Base-by-base conservation (phyloP, 805 yeast genomes). In the Starmerella geochares region DNA sequence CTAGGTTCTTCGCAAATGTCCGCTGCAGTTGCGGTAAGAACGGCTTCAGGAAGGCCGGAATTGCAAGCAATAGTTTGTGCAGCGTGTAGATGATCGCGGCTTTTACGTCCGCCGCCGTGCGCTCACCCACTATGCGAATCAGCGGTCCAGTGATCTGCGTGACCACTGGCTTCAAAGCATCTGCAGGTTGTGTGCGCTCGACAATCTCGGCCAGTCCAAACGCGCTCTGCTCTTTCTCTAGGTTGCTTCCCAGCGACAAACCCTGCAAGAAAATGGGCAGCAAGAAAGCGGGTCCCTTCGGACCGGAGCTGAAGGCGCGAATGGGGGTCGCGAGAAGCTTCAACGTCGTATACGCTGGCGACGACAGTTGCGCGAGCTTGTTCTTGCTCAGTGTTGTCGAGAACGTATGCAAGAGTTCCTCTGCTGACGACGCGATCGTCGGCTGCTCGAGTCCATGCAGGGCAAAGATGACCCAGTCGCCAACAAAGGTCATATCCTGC, bases 11-110 rank as follows among this genome's bases (percentile, higher is more conserved):
- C 37, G 90, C 95, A 69, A 92, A 92, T 1, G 98, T 92, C 64
- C 99, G 78, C 69, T 92, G 98, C 58, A 92, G 74, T 70, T 92
- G 99, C 8, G 99, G 99, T 67, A 92, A 79, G 65, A 92, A 92
- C 14, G 99, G 98, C 62, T 90, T 78, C 66, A 92, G 74, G 65
- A 86, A 85, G 62, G 83, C 86, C 2, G 98, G 96, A 58, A 90
- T 83, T 71, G 86, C 84, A 21, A 69, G 69, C 60, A 92, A 79
- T 62, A 94, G 70, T 55, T 77, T 77, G 62, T 83, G 83, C 65
- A 94, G 75, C 0, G 97, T 94, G 54, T 75, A 74, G 61, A 92
- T 73, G 58, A 94, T 90, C n/a, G 95, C 95, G 32, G 95, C 81
- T 72, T 92, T 92, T 59, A 92, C 86, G 58, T 87, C 95, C 54